Evolutionary conservation across 768 basidiomycete species (phyloP).

Genomic region (Amanita rimosa): DNA sequence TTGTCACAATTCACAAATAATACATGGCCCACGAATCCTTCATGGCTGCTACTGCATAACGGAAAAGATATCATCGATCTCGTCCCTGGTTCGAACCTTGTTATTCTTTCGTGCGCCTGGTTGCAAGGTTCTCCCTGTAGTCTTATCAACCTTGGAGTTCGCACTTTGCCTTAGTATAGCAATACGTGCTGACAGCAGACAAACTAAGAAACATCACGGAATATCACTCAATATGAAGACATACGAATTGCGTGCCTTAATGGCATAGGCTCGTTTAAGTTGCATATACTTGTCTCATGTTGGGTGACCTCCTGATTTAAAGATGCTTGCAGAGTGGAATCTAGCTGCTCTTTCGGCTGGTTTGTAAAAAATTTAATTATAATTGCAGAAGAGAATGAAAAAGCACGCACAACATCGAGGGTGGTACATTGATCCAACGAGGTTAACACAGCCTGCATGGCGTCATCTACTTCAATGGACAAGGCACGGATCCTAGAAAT

Average conservation of each 20-base stretch:
- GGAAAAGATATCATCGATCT: constrained; percentile 50
- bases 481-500: constrained; percentile 44
- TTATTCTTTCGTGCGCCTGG: constrained; percentile 15
- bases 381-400: background rate
- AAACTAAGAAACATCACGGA: background rate
- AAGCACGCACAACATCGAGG: constrained; percentile 2
- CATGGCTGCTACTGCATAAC: background rate
- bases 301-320: too few relatives aligned
- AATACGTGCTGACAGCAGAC: background rate
- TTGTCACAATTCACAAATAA: too few relatives aligned
- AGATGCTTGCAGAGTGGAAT: background rate
- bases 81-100: constrained; percentile 32
- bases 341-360: background rate
- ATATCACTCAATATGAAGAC: background rate
- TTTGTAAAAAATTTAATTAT: background rate
- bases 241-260: background rate
- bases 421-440: background rate
- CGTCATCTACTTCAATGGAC: constrained; percentile 30
- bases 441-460: constrained; percentile 1
- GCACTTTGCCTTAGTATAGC: background rate
- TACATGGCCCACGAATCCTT: too few relatives aligned
- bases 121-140: background rate
- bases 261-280: background rate
- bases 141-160: background rate
- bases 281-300: background rate